Evolutionary conservation across 1,284 basidiomycete species (phyloP), one percentile per base, ranked within the genome.

Genomic region (Mrakiaceae sp.): DNA sequence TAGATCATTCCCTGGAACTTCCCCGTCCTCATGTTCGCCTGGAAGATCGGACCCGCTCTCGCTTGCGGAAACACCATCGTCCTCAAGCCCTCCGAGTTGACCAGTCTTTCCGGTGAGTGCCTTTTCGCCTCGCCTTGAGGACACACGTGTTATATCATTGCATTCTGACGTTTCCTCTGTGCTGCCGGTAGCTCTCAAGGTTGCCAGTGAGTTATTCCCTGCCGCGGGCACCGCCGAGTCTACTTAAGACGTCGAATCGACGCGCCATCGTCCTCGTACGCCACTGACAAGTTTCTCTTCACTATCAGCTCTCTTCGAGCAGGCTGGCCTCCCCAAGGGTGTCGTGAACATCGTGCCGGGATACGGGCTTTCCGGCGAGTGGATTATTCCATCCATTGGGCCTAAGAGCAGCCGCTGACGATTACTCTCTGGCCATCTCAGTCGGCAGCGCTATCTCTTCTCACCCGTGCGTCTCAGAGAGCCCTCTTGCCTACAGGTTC

Each of bases 11-110:
- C 76, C 50, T 75, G 74, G 73, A 85, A 83, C 78, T 82, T 82
- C 78, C 79, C 77, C 56, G 69, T 76, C 55, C 71, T 75, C 67
- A 75, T 74, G 73, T 69, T 72, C 44, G 66, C 66, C 49, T 87
- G 86, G 87, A 88, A 88, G 77, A 74, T 93, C 69, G 88, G 83
- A 5, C 88, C 89, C 10, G 89, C 91, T 12, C 82, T 94, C 62
- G 90, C 90, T 3, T 84, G 85, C 1, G 92, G 92, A 66, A 90
- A 90, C 80, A 77, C 82, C 43, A 80, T 95, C 71, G 81, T 95
- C 69, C 77, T 94, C 71, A 94, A 96, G 80, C 87, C 92, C 6
- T 90, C 89, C 40, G 92, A 96, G 77, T 84, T 90, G 16, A 40
- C 43, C 3, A 16, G 47, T 50, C 44, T 12, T 4, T 39, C 47